Evolutionary conservation across 2,329 filamentous ascomycete species (phyloP), one percentile per base, ranked within the genome.

Genomic region (Diatrype stigma): DNA sequence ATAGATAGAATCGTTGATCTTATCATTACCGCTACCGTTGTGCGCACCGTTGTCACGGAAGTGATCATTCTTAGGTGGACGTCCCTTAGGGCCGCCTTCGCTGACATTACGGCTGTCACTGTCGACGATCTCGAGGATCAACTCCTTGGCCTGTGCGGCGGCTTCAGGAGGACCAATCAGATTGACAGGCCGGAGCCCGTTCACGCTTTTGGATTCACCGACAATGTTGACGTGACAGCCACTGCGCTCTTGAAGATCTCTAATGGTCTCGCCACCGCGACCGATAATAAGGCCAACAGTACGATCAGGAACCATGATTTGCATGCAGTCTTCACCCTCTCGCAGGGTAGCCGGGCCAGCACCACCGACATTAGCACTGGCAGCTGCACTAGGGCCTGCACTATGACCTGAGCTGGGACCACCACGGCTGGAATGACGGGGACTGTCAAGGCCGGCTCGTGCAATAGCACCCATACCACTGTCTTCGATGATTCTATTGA

Each of bases 191-290:
- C 91, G 85, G 55, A 96, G 77, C 42, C 91, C 91, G 65, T 95
- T 95, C 59, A 96, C 82, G 65, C 90, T 96, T 78, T 96, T 95
- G 59, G 90, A 90, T 72, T 96, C 91, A 62, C 89, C 89, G 38
- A 96, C 89, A 63, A 96, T 96, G 69, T 96, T 96, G 68, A 96
- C 90, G 69, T 96, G 92, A 68, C 91, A 96, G n/a, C 89, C 89
- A 62, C 89, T 94, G 55, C 89, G 81, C 68, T 96, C 91, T 71
- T 96, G 92, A 22, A 96, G 77, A 66, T 96, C 91, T 64, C 90
- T 86, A 63, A 96, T 96, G 1, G 91, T 96, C 72, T 96, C 91
- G 52, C 91, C 91, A 38, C 90, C 90, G 59, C 91, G 87, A n/a
- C 91, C 91, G 65, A 96, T 96, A 61, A 96, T 96, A 44, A 96